Percentiles rank a stretch among this genome's conserved stretches.
These are phyloP conservation scores for Phoma herbarum DNA, from an alignment of 2,329 filamentous ascomycete genomes.

Conservation along the genomic window DNA sequence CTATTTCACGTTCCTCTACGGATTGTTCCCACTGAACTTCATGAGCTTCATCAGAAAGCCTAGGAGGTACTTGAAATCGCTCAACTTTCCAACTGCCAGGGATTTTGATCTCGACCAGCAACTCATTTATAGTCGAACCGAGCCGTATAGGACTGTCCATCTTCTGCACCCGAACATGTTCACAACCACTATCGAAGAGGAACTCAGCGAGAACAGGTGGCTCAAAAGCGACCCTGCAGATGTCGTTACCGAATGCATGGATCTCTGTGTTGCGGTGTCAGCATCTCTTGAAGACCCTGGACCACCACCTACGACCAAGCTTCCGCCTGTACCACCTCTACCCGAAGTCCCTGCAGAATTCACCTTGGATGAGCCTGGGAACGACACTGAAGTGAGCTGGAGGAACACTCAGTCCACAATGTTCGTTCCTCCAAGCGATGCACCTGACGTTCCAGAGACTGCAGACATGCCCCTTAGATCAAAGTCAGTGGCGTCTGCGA, in stretches of 20 bases:
- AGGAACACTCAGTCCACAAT: slow-evolving; percentile 64
- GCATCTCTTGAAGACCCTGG: slow-evolving; percentile 56
- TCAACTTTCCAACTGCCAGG: slow-evolving; percentile 73
- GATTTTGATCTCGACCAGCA: slow-evolving; percentile 81
- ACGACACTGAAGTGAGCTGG: slow-evolving; percentile 57
- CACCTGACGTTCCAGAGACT: slow-evolving; percentile 32
- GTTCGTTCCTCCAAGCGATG: slow-evolving; percentile 43
- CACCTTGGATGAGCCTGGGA: slow-evolving; percentile 43
- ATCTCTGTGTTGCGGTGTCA: slow-evolving; percentile 64
- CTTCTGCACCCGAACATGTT: slow-evolving; percentile 87
- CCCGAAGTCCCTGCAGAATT: slow-evolving; percentile 45
- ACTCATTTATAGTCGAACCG: slow-evolving; percentile 78
- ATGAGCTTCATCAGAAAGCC: slow-evolving; percentile 87
- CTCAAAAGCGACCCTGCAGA: slow-evolving; percentile 81
- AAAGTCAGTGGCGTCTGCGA: slow-evolving; percentile 41
- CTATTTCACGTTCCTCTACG: slow-evolving; percentile 85
- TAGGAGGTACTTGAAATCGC: slow-evolving; percentile 77
- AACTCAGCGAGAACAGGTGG: slow-evolving; percentile 81
- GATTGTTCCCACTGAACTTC: slow-evolving; percentile 84
- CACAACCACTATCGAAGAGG: slow-evolving; percentile 78
- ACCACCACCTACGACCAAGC: slow-evolving; percentile 56
- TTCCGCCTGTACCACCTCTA: slow-evolving; percentile 59
- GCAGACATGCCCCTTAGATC: slow-evolving; percentile 33
- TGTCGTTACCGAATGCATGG: slow-evolving; percentile 81
- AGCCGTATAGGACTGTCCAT: slow-evolving; percentile 76